Conservation (phyloP, 2,329 filamentous ascomycete genomes). For the Eutypa lata region DNA sequence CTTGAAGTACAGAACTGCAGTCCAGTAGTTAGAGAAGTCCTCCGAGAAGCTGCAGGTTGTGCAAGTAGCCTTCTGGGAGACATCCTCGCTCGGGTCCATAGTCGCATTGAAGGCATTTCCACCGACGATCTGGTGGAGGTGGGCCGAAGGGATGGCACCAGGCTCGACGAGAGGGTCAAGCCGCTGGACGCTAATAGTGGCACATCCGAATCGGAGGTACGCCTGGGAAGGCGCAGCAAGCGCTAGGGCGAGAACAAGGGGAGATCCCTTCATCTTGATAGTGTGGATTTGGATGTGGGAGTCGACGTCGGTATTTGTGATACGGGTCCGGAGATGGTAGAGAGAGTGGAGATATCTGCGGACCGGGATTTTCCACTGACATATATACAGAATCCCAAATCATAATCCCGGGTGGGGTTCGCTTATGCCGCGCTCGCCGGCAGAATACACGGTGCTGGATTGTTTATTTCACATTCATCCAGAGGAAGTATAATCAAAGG, state of each 20-base stretch:
- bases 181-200: conserved; percentile 23
- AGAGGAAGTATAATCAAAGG: too few relatives aligned
- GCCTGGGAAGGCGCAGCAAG: conserved; percentile 21
- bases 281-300: too few relatives aligned
- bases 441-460: too few relatives aligned
- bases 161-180: conserved; percentile 25
- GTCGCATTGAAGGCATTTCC: conserved; percentile 25
- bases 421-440: too few relatives aligned
- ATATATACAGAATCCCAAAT: too few relatives aligned
- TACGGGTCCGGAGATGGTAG: too few relatives aligned
- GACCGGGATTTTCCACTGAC: too few relatives aligned
- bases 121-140: conserved; percentile 25
- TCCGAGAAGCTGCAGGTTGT: conserved; percentile 32
- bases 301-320: too few relatives aligned
- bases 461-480: too few relatives aligned
- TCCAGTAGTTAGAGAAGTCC: conserved; percentile 28
- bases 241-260: conserved; percentile 18
- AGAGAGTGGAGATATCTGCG: too few relatives aligned
- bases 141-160: conserved; percentile 20
- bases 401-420: too few relatives aligned
- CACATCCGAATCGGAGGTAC: conserved; percentile 25
- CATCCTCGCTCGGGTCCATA: conserved; percentile 24
- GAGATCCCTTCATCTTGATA: conserved; percentile 33
- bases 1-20: conserved; percentile 27
- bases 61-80: conserved; percentile 27